Percentiles rank a stretch among this genome's conserved stretches.
phyloP scores from a whole-genome alignment of 768 basidiomycete genomes.

The Tricholoma hemisulphureum region DNA sequence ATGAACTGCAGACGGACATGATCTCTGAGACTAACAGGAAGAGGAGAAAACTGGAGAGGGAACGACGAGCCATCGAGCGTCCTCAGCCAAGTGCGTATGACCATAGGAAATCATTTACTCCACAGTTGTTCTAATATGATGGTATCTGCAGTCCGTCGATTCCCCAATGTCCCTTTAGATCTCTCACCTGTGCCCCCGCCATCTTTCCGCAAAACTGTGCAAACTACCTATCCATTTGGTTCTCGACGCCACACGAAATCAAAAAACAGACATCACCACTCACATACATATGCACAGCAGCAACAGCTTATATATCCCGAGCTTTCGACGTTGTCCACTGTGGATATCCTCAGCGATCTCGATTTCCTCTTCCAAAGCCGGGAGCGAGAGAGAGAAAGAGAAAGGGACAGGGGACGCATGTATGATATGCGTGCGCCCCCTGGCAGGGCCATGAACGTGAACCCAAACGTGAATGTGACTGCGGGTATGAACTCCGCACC shows the following conservation, averaged over 20 bases:
- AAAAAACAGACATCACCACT: slow-evolving; percentile 16
- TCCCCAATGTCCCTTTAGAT: slow-evolving; percentile 54
- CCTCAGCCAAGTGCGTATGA: slow-evolving; percentile 62
- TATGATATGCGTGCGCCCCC: slow-evolving; percentile 17
- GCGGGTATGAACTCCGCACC: background rate
- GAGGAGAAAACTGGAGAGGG: slow-evolving; percentile 79
- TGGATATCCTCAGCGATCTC: slow-evolving; percentile 52
- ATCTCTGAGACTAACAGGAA: slow-evolving; percentile 89
- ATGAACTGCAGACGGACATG: slow-evolving; percentile 82
- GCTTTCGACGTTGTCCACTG: slow-evolving; percentile 44
- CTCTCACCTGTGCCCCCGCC: slow-evolving; percentile 47
- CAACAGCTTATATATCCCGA: slow-evolving; percentile 41
- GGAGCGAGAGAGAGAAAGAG: slow-evolving; percentile 16
- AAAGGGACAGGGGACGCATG: slow-evolving; percentile 13
- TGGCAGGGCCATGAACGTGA: slow-evolving; percentile 7
- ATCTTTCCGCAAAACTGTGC: slow-evolving; percentile 65
- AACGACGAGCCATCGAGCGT: slow-evolving; percentile 75
- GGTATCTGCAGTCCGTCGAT: slow-evolving; percentile 48
- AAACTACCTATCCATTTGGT: slow-evolving; percentile 49
- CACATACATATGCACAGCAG: slow-evolving; percentile 19
- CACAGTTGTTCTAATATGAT: background rate
- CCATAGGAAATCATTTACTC: background rate
- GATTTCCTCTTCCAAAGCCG: slow-evolving; percentile 53
- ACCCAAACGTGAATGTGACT: background rate
- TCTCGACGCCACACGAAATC: slow-evolving; percentile 28